These are phyloP conservation scores for Urtica urens DNA, from an alignment of 306 rosid genomes.

Conservation along the genomic window DNA sequence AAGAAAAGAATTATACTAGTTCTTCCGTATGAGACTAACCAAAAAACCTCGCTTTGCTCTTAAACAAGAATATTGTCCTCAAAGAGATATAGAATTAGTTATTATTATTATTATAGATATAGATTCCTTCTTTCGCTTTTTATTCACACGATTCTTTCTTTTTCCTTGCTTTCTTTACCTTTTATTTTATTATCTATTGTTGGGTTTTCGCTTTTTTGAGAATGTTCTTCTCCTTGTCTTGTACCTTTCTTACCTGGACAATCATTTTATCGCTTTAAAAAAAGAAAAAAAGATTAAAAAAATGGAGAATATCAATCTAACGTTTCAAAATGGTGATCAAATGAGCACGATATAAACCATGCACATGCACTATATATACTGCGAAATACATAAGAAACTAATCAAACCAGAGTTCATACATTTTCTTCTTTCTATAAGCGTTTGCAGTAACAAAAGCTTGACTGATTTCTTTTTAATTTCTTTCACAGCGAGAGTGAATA, in stretches of 20 bases:
- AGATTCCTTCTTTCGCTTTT: slow-evolving; percentile 26
- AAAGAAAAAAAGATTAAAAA: neutral
- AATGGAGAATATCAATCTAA: too few species aligned
- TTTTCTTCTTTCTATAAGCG: slow-evolving; percentile 4
- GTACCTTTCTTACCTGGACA: neutral
- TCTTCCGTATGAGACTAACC: slow-evolving; percentile 22
- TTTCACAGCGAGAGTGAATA: neutral
- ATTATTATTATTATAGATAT: too few species aligned
- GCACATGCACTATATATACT: slow-evolving; percentile 16
- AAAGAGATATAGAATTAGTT: too few species aligned
- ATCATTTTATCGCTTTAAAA: neutral
- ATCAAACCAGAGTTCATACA: slow-evolving; percentile 4
- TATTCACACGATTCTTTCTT: slow-evolving; percentile 19
- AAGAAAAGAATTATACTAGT: slow-evolving; percentile 52
- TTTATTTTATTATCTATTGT: too few species aligned
- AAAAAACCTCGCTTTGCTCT: slow-evolving; percentile 11
- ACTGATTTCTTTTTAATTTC: too few species aligned
- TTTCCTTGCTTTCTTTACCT: neutral
- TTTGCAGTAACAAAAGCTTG: neutral
- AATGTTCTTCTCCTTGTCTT: neutral
- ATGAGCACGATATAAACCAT: slow-evolving; percentile 5
- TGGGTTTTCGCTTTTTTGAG: neutral
- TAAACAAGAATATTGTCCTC: slow-evolving; percentile 25
- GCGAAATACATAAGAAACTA: slow-evolving; percentile 1
- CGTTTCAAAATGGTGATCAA: too few species aligned